Conservation (phyloP, 1,284 basidiomycete genomes). For the Mycocalia duriaeana region DNA sequence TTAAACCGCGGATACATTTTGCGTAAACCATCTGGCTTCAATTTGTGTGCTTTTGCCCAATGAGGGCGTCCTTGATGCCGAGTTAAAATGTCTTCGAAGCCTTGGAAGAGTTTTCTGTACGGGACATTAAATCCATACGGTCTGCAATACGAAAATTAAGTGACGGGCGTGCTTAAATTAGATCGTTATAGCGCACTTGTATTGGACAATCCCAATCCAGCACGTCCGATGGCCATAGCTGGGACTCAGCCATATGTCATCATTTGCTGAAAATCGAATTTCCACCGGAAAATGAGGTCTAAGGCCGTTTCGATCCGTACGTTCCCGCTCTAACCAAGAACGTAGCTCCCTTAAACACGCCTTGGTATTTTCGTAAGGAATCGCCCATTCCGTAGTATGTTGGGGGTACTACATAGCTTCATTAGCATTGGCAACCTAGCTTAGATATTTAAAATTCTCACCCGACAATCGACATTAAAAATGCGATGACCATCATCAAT, state of each 20-base stretch:
- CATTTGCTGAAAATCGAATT: conserved; percentile 82
- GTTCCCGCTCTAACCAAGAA: conserved; percentile 72
- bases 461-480: conserved; percentile 82
- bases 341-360: conserved; percentile 73
- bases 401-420: conserved; percentile 63
- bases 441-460: conserved; percentile 31
- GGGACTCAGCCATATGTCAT: conserved; percentile 94
- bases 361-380: conserved; percentile 65
- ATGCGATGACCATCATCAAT: conserved; percentile 75
- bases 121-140: conserved; percentile 89
- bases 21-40: conserved; percentile 65
- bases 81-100: conserved; percentile 75
- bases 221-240: conserved; percentile 76
- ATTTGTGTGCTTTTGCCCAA: conserved; percentile 93
- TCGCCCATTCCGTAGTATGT: conserved; percentile 90
- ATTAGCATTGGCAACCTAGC: not conserved
- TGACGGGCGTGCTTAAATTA: not conserved
- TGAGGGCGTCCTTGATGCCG: conserved; percentile 84
- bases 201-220: conserved; percentile 96
- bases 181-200: conserved; percentile 58
- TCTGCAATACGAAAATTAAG: conserved; percentile 35
- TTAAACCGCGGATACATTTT: conserved; percentile 80
- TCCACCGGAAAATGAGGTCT: conserved; percentile 92
- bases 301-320: conserved; percentile 63
- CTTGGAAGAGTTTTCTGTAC: conserved; percentile 77